A percentile compares a stretch with the other conserved stretches of the same genome.
These are phyloP conservation scores for Pseudogymnoascus sp. DNA, from an alignment of 2,329 filamentous ascomycete species.

Conservation along the genomic window DNA sequence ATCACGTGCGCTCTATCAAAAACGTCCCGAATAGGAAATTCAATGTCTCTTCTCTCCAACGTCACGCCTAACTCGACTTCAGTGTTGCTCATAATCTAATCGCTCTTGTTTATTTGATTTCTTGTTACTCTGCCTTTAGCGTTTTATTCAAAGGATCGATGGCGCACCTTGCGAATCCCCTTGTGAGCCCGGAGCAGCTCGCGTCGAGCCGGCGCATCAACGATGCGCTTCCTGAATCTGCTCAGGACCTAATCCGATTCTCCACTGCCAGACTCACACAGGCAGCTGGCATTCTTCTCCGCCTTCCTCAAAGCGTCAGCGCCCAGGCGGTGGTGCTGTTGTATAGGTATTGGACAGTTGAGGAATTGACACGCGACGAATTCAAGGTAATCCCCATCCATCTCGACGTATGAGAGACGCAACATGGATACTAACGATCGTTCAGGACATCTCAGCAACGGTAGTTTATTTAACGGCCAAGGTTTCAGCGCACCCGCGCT, in stretches of 20 bases:
- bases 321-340: conserved; percentile 78
- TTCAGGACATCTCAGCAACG: conserved; percentile 72
- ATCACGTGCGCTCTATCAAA: neutral
- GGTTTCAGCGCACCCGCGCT: conserved; percentile 66
- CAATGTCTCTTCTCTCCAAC: neutral
- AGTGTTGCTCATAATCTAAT: neutral
- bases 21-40: conserved; percentile 6
- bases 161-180: conserved; percentile 60
- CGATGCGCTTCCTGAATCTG: conserved; percentile 50
- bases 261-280: conserved; percentile 67
- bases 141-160: conserved; percentile 30
- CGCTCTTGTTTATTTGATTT: neutral
- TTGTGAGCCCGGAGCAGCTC: conserved; percentile 65
- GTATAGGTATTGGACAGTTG: conserved; percentile 65
- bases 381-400: conserved; percentile 30
- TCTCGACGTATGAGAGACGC: neutral
- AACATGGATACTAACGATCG: neutral
- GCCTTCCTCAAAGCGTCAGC: conserved; percentile 76
- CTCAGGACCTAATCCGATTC: conserved; percentile 65
- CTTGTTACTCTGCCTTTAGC: too few relatives aligned
- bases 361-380: conserved; percentile 47
- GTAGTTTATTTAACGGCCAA: conserved; percentile 76
- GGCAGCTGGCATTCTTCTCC: conserved; percentile 70
- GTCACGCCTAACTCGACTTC: neutral
- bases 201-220: conserved; percentile 46